A percentile compares a stretch with the other conserved stretches of the same genome.
phyloP scores from a whole-genome alignment of 164 flowering plant species.

The Paratinospora sagittata region DNA sequence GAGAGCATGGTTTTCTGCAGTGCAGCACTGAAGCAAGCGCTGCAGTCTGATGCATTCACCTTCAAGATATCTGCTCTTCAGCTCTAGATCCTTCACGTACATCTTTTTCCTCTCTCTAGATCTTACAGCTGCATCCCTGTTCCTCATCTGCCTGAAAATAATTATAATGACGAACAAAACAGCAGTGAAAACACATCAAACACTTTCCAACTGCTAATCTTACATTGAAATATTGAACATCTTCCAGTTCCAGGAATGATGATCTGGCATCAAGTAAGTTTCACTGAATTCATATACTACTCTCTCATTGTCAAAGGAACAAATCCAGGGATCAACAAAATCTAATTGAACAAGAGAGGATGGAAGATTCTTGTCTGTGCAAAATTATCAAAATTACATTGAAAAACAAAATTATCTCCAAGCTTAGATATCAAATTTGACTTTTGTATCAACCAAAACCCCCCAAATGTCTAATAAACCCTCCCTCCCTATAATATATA shows the following conservation, averaged over 20 bases:
- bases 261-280: too few species aligned
- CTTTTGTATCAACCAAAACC: not conserved
- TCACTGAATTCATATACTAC: not conserved
- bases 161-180: not conserved
- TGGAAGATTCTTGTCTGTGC: not conserved
- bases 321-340: too few species aligned
- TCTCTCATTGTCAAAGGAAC: not conserved
- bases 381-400: not conserved
- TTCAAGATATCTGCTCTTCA: conserved; percentile 75
- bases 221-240: not conserved
- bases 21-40: conserved; percentile 51
- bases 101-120: conserved; percentile 93
- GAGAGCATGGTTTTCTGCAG: conserved; percentile 74
- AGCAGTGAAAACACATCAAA: not conserved
- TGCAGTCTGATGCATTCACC: conserved; percentile 76
- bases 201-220: not conserved
- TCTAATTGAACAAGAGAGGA: not conserved
- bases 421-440: not conserved
- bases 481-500: not conserved
- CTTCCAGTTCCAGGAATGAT: not conserved
- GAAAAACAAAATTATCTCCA: not conserved
- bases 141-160: conserved; percentile 68
- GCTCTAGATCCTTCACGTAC: conserved; percentile 73
- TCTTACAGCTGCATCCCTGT: conserved; percentile 80
- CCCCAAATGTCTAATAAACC: not conserved